Base-by-base conservation (phyloP, 1,139 yeast species). In the Debaryomyces udenii region DNA sequence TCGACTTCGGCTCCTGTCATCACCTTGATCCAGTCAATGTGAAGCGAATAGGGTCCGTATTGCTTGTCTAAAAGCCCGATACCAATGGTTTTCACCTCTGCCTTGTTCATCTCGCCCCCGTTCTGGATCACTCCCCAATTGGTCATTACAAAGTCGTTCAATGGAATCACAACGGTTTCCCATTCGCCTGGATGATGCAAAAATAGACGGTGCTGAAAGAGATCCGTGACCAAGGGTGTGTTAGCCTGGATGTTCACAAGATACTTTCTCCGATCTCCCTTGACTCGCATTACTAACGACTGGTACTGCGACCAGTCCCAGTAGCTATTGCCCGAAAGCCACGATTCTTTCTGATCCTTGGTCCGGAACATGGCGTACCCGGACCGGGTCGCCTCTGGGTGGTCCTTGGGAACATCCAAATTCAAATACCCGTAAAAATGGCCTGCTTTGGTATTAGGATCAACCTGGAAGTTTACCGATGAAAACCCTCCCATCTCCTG, bases 351-450 rank as follows among this genome's bases (percentile, higher is more conserved):
- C 50, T 76, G 81, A 56, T 85, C 88, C 49, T 70, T 75, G 2
- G 96, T 86, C 48, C 95, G 76, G 64, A 86, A 86, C 94, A 88
- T 86, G 37, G 95, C 90, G 65, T 88, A 88, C 1, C 96, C 96
- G 5, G 88, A 78, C 38, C 86, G 72, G 13, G 83, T 76, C 29
- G 86, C 77, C 39, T 80, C 84, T 0, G 90, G 89, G 35, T 78
- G 73, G 48, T 80, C 78, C 46, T 80, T 76, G 13, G 96, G 96
- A 39, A 86, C 76, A 51, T 86, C 90, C 50, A 85, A 75, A 58
- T 82, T 86, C 51, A 87, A 68, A 45, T 78, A 78, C 6, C 96
- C 96, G 53, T 76, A 78, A 64, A 87, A 87, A 46, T 75, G 78
- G 4, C 81, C 90, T 33, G 75, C 68, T 14, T 65, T 49, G 27